phyloP scores from a whole-genome alignment of 306 rosid species.

The Quercus suber region DNA sequence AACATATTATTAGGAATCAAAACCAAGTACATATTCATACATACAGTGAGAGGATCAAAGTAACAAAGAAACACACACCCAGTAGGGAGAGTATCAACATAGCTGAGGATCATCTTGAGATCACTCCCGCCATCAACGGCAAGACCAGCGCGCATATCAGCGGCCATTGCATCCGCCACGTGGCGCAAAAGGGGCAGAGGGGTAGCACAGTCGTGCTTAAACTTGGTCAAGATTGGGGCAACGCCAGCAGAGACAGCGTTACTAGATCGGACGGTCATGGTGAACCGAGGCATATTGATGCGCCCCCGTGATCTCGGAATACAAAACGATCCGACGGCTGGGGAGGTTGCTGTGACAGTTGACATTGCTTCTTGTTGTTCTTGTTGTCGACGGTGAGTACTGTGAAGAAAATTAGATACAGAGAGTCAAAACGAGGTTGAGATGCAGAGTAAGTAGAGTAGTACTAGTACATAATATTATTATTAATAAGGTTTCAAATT shows the following conservation, averaged over 20 bases:
- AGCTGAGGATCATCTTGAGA: constrained; percentile 89
- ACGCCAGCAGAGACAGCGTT: constrained; percentile 33
- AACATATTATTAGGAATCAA: too few species aligned
- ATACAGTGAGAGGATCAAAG: neutral
- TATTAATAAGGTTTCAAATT: neutral
- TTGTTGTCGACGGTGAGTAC: neutral
- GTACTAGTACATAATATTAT: too few species aligned
- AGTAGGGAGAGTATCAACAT: constrained; percentile 71
- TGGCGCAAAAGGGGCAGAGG: constrained; percentile 65
- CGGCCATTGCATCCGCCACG: constrained; percentile 66
- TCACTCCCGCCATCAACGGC: constrained; percentile 46
- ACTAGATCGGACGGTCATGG: constrained; percentile 61
- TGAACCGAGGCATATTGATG: constrained; percentile 25
- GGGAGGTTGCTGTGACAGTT: constrained; percentile 25
- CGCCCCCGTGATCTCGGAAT: constrained; percentile 34
- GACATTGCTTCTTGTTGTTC: constrained; percentile 39
- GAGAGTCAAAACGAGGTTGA: neutral
- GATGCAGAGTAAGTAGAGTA: neutral
- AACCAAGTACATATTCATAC: neutral
- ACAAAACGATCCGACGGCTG: constrained; percentile 40
- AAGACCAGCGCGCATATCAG: constrained; percentile 78
- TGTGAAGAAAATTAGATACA: neutral
- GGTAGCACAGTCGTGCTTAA: constrained; percentile 65
- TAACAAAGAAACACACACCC: constrained; percentile 43
- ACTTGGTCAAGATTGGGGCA: constrained; percentile 44